Base-by-base conservation (phyloP, 2,329 filamentous ascomycete species). In the Drechmeria coniospora region DNA sequence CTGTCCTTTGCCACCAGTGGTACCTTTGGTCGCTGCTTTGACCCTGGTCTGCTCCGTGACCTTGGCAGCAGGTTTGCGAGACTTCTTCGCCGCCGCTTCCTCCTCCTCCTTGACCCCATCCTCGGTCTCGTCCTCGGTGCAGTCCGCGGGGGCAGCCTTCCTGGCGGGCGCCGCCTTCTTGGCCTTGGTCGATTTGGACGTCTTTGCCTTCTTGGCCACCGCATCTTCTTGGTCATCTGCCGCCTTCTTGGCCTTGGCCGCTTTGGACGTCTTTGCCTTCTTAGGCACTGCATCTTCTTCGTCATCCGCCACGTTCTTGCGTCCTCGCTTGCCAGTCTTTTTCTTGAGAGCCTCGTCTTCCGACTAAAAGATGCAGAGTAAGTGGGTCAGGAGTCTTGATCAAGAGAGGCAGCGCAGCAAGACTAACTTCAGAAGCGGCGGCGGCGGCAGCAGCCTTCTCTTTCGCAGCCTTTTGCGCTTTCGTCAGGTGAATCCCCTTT, bases 401-500 rank as follows among this genome's bases (percentile, higher is more conserved):
- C n/a, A n/a, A n/a, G n/a, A n/a, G n/a, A n/a, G n/a, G n/a, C n/a
- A n/a, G n/a, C n/a, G n/a, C n/a, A n/a, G n/a, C n/a, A n/a, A n/a
- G n/a, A n/a, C n/a, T n/a, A n/a, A n/a, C n/a, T n/a, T n/a, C n/a
- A n/a, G n/a, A n/a, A n/a, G n/a, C n/a, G 29, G 38, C 36, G 17
- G 36, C 38, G 3, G 32, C 36, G 6, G 35, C 45, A 15, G 41
- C 49, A 11, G 47, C 50, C 34, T 46, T 46, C 22, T 37, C 42
- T 29, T 45, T 47, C 37, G 52, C 54, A 26, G 35, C 50, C 34
- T 43, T 54, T 21, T n/a, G 5, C 20, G 20, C 33, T 57, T 49
- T 27, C 44, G 42, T 50, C 30, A 57, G 47, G 32, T 70, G 72
- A 44, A 79, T 80, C 15, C 78, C 76, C 33, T 57, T 65, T 41